Base-by-base conservation (phyloP, 2,329 filamentous ascomycete genomes). In the Bipolaris sorokiniana region DNA sequence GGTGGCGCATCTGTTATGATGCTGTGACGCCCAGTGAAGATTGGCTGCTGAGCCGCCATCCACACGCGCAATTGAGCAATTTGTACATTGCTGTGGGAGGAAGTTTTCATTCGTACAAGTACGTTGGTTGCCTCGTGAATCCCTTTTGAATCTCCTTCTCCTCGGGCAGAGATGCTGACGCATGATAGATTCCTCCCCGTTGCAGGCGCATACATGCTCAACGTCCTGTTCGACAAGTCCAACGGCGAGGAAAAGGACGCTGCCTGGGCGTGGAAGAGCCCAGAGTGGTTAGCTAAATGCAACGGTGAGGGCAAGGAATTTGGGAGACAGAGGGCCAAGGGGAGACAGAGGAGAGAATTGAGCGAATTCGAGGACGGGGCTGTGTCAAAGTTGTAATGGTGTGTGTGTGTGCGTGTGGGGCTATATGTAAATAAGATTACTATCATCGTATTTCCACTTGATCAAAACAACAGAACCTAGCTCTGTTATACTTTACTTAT, bases 51-150 rank as follows among this genome's bases (percentile, higher is more conserved):
- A 81, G 81, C 7, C 71, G 61, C 28, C 80, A 83, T 67, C 81
- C 84, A 2, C 79, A 85, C 58, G 72, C 79, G 5, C 73, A 79
- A 9, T 63, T 83, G 67, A 18, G 69, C 70, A 84, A 84, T 56
- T 72, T 89, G 13, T 88, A 83, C 70, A 70, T 90, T 22, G 86
- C 86, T 0, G 84, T 83, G 0, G 86, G 84, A 11, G 86, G 87
- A 1, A 88, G 85, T 11, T 72, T 88, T 61, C 86, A 89, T 67
- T 82, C 83, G 28, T 88, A 83, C 81, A 88, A 89, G 70, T 61
- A 52, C 16, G 54, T 47, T 10, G 7, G 6, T 40, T 10, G 7
- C 11, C 38, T 5, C 36, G 2, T 40, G 2, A 3, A 5, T 7
- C 6, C 18, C 3, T 22, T 2, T 15, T n/a, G 0, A 0, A 1